These are phyloP conservation scores for Microsporum ferrugineum DNA, from an alignment of 2,329 filamentous ascomycete species.

Conservation along the genomic window DNA sequence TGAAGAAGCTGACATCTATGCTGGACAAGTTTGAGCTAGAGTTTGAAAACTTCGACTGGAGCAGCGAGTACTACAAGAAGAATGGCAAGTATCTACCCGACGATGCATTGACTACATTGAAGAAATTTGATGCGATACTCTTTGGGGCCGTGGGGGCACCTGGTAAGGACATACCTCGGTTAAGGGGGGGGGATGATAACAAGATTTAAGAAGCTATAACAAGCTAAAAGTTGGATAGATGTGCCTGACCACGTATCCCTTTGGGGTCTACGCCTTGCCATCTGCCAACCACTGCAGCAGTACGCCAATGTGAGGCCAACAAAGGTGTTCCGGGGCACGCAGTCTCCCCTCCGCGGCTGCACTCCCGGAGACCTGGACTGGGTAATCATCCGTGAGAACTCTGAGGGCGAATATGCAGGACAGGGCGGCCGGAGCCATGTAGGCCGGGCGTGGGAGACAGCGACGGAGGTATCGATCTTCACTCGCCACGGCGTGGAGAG, in stretches of 20 bases:
- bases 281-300: slow-evolving; percentile 45
- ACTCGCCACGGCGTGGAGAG: slow-evolving; percentile 42
- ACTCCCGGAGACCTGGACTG: slow-evolving; percentile 42
- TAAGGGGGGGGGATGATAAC: background rate
- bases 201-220: background rate
- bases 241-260: slow-evolving; percentile 48
- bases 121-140: slow-evolving; percentile 44
- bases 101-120: slow-evolving; percentile 40
- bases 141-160: slow-evolving; percentile 51
- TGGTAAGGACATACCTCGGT: slow-evolving; percentile 26
- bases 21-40: slow-evolving; percentile 39
- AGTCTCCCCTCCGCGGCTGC: slow-evolving; percentile 39
- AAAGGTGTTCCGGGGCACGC: slow-evolving; percentile 42
- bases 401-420: slow-evolving; percentile 45
- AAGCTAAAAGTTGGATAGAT: slow-evolving; percentile 23
- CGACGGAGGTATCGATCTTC: slow-evolving; percentile 45
- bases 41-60: slow-evolving; percentile 43
- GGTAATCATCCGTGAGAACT: slow-evolving; percentile 46
- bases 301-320: slow-evolving; percentile 48
- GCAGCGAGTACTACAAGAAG: slow-evolving; percentile 38
- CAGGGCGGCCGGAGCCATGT: slow-evolving; percentile 44
- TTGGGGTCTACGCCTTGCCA: slow-evolving; percentile 46
- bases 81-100: slow-evolving; percentile 44
- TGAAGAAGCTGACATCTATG: slow-evolving; percentile 36
- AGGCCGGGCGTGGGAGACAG: slow-evolving; percentile 41